A percentile compares a stretch with the other conserved stretches of the same genome.
Conservation (phyloP, 352 stramenopile genomes). For the Phytopythium ostracodes region DNA sequence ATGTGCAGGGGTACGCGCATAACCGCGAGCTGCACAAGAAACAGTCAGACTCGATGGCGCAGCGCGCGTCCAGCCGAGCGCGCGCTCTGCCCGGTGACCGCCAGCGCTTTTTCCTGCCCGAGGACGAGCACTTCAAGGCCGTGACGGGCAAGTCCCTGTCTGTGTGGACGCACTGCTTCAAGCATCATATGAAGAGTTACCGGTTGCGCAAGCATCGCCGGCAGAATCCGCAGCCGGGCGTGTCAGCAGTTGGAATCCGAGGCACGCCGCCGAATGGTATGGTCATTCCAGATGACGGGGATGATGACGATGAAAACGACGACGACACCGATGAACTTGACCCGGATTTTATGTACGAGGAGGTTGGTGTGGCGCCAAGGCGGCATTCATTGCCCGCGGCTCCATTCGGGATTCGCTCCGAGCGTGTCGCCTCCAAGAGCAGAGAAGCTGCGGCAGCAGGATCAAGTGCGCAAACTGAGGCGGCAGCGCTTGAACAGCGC, state of each 20-base stretch:
- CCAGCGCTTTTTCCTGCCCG: conserved; percentile 35
- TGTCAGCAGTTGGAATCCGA: background rate
- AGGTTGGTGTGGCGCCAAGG: conserved; percentile 6
- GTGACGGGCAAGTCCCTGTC: conserved; percentile 39
- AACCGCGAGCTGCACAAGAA: conserved; percentile 45
- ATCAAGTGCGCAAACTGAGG: background rate
- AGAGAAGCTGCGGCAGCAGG: background rate
- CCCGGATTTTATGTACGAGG: conserved; percentile 44
- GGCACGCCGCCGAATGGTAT: background rate
- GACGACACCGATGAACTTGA: conserved; percentile 16
- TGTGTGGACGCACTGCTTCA: conserved; percentile 65
- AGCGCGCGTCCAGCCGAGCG: conserved; percentile 17
- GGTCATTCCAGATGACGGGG: conserved; percentile 9
- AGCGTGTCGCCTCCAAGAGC: background rate
- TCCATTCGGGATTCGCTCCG: background rate
- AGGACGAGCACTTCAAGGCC: conserved; percentile 39
- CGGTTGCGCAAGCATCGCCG: conserved; percentile 14
- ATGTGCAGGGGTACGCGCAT: conserved; percentile 29
- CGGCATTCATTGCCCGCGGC: conserved; percentile 16
- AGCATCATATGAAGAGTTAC: conserved; percentile 57
- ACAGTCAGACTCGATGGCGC: conserved; percentile 33
- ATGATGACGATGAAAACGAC: conserved; percentile 11
- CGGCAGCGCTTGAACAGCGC: background rate
- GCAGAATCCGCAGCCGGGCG: background rate
- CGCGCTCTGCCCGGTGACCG: conserved; percentile 23